phyloP scores from a whole-genome alignment of 2,329 filamentous ascomycete genomes.

The Pseudonectria foliicola region DNA sequence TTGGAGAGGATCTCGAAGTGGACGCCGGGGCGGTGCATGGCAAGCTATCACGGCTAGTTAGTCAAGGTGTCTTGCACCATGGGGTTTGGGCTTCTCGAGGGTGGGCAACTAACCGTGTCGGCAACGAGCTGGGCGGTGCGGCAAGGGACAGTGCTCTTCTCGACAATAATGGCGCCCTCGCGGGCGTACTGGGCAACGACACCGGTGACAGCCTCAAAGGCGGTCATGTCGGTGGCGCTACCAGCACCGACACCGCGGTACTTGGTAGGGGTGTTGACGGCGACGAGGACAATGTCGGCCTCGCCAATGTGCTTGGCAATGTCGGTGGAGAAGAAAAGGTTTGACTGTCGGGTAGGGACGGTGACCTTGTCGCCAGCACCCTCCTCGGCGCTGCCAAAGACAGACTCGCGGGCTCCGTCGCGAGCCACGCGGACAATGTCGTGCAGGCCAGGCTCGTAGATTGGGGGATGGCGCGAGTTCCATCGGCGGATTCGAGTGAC shows the following conservation, averaged over 20 bases:
- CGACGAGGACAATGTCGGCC: conserved; percentile 67
- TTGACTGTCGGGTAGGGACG: conserved; percentile 45
- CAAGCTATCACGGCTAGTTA: conserved; percentile 34
- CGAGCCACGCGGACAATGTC: conserved; percentile 61
- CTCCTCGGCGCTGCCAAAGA: conserved; percentile 31
- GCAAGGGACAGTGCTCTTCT: conserved; percentile 76
- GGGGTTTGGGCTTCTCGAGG: too few species aligned
- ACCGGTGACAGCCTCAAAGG: conserved; percentile 61
- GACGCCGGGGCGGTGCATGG: conserved; percentile 52
- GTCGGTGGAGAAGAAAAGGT: conserved; percentile 68
- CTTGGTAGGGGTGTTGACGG: conserved; percentile 77
- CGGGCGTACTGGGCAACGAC: conserved; percentile 61
- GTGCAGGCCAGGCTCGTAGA: conserved; percentile 66
- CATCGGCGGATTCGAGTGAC: conserved; percentile 59
- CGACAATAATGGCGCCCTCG: conserved; percentile 65
- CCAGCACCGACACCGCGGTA: conserved; percentile 61
- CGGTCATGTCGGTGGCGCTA: conserved; percentile 64
- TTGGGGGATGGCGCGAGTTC: conserved; percentile 67
- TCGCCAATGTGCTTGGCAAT: conserved; percentile 53
- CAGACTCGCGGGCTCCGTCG: conserved; percentile 44
- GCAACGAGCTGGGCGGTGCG: conserved; percentile 63
- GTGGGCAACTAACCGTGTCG: conserved; percentile 57
- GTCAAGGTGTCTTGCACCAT: neutral
- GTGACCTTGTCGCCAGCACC: conserved; percentile 18
- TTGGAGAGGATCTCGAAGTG: conserved; percentile 74